These are phyloP conservation scores for Stagonosporopsis chrysanthemi DNA, from an alignment of 2,329 filamentous ascomycete species.

Conservation along the genomic window DNA sequence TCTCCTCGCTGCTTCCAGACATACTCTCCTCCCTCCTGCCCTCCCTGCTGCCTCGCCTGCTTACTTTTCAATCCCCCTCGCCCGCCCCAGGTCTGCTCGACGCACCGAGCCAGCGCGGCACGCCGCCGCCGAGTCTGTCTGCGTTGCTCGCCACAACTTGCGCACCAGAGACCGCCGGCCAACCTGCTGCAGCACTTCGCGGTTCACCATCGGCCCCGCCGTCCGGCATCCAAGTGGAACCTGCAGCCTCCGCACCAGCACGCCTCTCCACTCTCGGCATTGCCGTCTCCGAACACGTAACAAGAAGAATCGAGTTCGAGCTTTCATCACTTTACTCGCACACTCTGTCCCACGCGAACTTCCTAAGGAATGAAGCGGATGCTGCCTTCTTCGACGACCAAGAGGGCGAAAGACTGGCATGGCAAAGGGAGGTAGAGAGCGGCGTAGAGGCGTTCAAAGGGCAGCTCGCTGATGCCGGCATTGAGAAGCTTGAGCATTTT, in stretches of 20 bases:
- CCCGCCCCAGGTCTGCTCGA: neutral
- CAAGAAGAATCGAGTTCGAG: conserved; percentile 3
- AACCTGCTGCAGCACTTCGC: too few relatives aligned
- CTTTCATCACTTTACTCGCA: conserved; percentile 13
- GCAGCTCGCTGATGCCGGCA: neutral
- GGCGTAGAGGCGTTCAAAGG: neutral
- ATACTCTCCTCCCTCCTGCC: conserved; percentile 15
- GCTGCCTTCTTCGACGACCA: neutral
- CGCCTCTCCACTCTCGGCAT: conserved; percentile 5
- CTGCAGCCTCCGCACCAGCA: neutral
- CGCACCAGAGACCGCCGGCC: too few relatives aligned
- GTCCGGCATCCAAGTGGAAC: too few relatives aligned
- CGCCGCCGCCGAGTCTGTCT: neutral
- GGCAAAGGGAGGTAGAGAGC: neutral
- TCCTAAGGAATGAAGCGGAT: conserved; percentile 14
- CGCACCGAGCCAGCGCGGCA: neutral
- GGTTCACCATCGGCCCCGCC: too few relatives aligned
- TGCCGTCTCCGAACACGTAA: conserved; percentile 8
- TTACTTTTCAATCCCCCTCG: conserved; percentile 1
- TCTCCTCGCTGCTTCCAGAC: conserved; percentile 11
- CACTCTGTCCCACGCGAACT: conserved; percentile 13
- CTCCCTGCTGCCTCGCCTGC: conserved; percentile 15
- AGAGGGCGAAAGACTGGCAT: neutral
- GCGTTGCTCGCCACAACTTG: neutral
- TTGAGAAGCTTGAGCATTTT: neutral